Evolutionary conservation across 2,329 filamentous ascomycete genomes (phyloP), one percentile per base, ranked within the genome.

Genomic region (Diaporthe vexans): DNA sequence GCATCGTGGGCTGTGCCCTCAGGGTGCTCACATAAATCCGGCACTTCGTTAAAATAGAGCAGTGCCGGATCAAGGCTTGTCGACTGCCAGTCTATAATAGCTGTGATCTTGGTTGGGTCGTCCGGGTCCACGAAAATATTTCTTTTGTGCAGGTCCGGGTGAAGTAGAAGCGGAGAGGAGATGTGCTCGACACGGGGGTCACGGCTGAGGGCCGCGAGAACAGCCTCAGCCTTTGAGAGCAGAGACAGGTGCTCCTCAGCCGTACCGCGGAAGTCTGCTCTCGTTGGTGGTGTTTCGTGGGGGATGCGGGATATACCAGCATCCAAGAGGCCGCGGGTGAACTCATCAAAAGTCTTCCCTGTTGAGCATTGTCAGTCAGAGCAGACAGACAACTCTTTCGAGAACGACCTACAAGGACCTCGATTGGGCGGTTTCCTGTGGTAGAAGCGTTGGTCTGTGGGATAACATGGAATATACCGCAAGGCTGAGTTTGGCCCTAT

Each of bases 61-160:
- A 68, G 24, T 8, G 46, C 63, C 10, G 46, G 46, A 10, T 68
- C 63, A 21, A 68, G 29, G 24, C 63, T 19, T 13, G 63, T 54
- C 9, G 46, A 68, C 35, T 54, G 46, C 63, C 63, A 68, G 35
- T 68, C 63, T 26, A 68, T 68, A 6, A 54, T 24, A 37, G 46
- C 46, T 13, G 46, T 54, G 63, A 68, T 68, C 46, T 54, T 54
- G 6, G 29, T 26, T 40, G 63, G 63, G 2, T 68, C 46, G 0
- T 68, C 51, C 7, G 29, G 46, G 29, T 54, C 63, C 13, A 68
- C 48, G 26, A 54, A 54, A 40, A 68, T 68, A 21, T 54, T 68
- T 5, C 46, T 19, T 33, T 68, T 54, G 19, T 68, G 63, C 19
- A 54, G 46, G 63, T 68, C 63, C 4, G 63, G 63, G 21, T 54